phyloP scores from a whole-genome alignment of 805 yeast species.

The Candida sanyiensis region DNA sequence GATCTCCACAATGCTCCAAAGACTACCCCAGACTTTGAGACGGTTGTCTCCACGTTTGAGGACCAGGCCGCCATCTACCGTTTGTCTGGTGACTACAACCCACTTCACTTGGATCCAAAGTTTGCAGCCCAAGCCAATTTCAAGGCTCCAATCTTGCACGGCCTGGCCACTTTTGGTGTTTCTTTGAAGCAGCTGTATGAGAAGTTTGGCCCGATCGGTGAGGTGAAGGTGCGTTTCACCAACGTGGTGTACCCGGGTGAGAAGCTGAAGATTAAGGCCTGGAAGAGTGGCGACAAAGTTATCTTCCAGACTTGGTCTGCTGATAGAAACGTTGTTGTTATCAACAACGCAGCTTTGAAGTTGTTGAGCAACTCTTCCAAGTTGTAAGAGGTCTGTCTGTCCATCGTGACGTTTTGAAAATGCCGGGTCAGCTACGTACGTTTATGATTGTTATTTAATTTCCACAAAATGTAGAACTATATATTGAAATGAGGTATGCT shows the following conservation, averaged over 20 bases:
- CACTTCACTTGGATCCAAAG: slow-evolving; percentile 88
- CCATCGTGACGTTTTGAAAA: no score
- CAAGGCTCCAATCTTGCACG: slow-evolving; percentile 84
- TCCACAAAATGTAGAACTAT: no score
- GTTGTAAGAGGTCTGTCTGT: no score
- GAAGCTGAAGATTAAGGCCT: slow-evolving; percentile 69
- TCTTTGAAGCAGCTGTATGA: slow-evolving; percentile 71
- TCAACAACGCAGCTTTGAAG: slow-evolving; percentile 83
- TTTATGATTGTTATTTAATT: no score
- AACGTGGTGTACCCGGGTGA: slow-evolving; percentile 96
- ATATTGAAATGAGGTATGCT: no score
- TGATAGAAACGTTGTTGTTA: slow-evolving; percentile 72
- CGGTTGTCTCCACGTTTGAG: slow-evolving; percentile 48
- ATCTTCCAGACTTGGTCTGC: slow-evolving; percentile 77
- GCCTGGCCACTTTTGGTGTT: slow-evolving; percentile 83
- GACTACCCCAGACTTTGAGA: slow-evolving; percentile 60
- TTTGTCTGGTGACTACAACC: slow-evolving; percentile 90
- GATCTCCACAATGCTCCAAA: slow-evolving; percentile 58
- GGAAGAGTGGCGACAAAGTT: slow-evolving; percentile 66
- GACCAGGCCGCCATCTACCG: slow-evolving; percentile 90
- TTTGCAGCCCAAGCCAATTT: slow-evolving; percentile 88
- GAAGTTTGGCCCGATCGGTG: slow-evolving; percentile 73
- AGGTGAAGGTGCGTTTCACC: slow-evolving; percentile 85
- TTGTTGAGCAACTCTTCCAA: slow-evolving; percentile 32
- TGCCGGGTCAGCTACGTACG: no score